Evolutionary conservation across 1,139 yeast genomes (phyloP).

Genomic region (Meyerozyma sp.): DNA sequence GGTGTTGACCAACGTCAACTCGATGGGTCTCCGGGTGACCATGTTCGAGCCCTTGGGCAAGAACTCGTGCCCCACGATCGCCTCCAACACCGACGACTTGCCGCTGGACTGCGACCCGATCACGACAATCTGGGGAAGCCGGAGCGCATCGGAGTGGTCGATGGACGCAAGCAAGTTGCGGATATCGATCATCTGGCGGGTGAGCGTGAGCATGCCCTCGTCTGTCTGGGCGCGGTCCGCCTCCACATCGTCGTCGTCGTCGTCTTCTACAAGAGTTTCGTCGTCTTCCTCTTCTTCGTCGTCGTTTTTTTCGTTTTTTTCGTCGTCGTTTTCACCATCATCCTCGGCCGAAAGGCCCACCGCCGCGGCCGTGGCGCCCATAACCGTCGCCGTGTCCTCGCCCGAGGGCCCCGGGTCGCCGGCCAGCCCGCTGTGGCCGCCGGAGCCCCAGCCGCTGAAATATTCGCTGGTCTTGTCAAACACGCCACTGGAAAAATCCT

Average conservation of each 20-base stretch:
- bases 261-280: constrained; percentile 25
- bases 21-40: constrained; percentile 96
- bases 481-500: constrained; percentile 49
- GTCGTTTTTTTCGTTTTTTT: constrained; percentile 4
- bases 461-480: constrained; percentile 43
- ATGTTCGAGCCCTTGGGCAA: constrained; percentile 91
- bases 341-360: constrained; percentile 27
- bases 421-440: constrained; percentile 7
- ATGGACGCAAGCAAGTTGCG: constrained; percentile 71
- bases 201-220: constrained; percentile 76
- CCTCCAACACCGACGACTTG: constrained; percentile 87
- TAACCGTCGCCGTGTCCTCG: constrained; percentile 33
- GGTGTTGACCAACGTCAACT: constrained; percentile 82
- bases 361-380: constrained; percentile 45
- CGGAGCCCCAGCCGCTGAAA: constrained; percentile 19
- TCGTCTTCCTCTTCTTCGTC: constrained; percentile 21
- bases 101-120: constrained; percentile 98
- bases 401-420: constrained; percentile 13
- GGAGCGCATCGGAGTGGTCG: constrained; percentile 72
- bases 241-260: constrained; percentile 36
- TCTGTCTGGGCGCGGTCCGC: constrained; percentile 49
- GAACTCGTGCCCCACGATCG: constrained; percentile 92
- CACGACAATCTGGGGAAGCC: constrained; percentile 91
- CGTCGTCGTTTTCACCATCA: constrained; percentile 21
- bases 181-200: constrained; percentile 95